These are phyloP conservation scores for Backusella morwellensis DNA, from an alignment of 192 early-diverging fungal species.

Conservation along the genomic window DNA sequence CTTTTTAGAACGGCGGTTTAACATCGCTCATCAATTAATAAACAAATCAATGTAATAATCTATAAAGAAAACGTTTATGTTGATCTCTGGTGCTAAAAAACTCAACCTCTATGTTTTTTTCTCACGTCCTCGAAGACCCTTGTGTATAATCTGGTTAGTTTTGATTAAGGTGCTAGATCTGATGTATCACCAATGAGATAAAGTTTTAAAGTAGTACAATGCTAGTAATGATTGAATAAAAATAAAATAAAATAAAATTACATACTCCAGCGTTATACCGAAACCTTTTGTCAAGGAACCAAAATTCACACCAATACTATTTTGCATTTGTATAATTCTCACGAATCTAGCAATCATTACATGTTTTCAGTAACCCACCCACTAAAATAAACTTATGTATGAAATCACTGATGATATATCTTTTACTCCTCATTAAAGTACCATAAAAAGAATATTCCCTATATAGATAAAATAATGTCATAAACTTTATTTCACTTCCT, in stretches of 20 bases:
- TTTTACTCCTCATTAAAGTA: background rate
- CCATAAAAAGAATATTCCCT: background rate
- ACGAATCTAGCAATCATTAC: background rate
- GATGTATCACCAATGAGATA: conserved; percentile 6
- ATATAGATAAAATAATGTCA: background rate
- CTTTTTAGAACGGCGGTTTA: background rate
- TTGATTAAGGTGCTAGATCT: background rate
- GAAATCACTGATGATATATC: background rate
- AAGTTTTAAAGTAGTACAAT: background rate
- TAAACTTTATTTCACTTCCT: background rate
- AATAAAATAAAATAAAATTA: background rate
- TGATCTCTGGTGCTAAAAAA: background rate
- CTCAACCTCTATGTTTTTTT: background rate
- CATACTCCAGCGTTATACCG: background rate
- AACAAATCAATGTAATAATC: background rate
- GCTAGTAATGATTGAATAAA: background rate
- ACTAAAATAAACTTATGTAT: background rate
- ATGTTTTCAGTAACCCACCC: background rate
- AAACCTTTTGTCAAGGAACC: background rate
- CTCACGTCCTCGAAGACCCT: background rate
- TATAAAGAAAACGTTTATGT: background rate
- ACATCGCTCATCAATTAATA: background rate
- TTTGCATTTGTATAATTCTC: background rate
- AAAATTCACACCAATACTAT: background rate
- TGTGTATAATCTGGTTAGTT: background rate